These are phyloP conservation scores for Haematococcus sp. DNA, from an alignment of 139 green algal genomes.

Conservation along the genomic window DNA sequence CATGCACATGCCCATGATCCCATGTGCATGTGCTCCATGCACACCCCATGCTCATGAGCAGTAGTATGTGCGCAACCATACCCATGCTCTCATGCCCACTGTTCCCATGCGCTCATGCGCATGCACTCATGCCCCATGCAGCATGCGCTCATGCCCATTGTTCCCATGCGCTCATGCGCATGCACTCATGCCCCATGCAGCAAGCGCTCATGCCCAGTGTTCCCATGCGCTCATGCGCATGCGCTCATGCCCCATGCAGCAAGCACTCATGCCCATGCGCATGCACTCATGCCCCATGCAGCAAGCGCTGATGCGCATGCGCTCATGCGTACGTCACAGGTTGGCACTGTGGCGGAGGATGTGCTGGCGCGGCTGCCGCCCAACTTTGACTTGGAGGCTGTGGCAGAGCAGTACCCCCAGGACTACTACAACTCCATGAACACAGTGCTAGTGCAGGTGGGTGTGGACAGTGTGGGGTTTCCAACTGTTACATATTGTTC, in stretches of 20 bases:
- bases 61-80: too few relatives aligned
- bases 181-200: too few relatives aligned
- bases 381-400: slow-evolving; percentile 68
- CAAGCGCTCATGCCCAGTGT: background rate
- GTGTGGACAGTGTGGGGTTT: background rate
- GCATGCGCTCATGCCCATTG: background rate
- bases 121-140: too few relatives aligned
- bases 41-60: background rate
- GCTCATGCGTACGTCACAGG: too few relatives aligned
- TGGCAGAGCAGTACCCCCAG: slow-evolving; percentile 60
- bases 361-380: slow-evolving; percentile 55
- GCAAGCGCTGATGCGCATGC: too few relatives aligned
- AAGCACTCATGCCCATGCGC: background rate
- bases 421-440: slow-evolving; percentile 85
- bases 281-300: too few relatives aligned
- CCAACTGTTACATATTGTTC: too few relatives aligned
- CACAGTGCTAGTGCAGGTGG: slow-evolving; percentile 66
- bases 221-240: background rate
- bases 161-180: background rate
- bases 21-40: too few relatives aligned
- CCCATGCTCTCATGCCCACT: too few relatives aligned
- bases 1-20: too few relatives aligned
- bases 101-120: too few relatives aligned
- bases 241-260: too few relatives aligned
- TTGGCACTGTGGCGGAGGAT: slow-evolving; percentile 38